Evolutionary conservation across 495 filamentous ascomycete genomes (phyloP), one percentile per base, ranked within the genome.

Genomic region (Lophiotrema nucula): DNA sequence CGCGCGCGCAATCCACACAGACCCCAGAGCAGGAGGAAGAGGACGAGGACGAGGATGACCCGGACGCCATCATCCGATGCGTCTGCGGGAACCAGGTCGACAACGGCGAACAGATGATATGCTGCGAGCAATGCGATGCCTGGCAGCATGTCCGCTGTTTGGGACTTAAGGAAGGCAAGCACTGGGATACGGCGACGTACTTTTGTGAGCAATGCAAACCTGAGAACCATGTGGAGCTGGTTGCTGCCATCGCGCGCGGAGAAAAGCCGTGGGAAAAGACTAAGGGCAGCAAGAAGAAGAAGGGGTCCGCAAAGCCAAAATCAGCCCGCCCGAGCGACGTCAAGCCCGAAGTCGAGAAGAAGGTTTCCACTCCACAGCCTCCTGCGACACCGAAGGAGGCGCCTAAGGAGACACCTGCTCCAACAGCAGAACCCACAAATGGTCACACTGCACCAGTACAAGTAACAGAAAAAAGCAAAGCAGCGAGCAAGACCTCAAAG

Each of bases 131-230:
- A 28, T 98, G 93, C 67, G 82, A 83, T 24, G 90, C 86, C 43
- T 98, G 93, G 93, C 93, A 98, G 71, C 93, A 98, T 69, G 95
- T 95, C 66, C 83, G 91, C 61, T 98, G 93, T 70, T 90, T 98
- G 83, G 90, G 88, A 24, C 78, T 96, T 57, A 83, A 83, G 55
- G 85, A 89, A 60, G 84, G 84, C 54, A 81, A 87, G 15, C 83
- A 89, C 31, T 81, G 88, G 58, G 47, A 89, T 58, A 88, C 88
- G 26, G 82, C 84, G 19, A 73, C 86, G 67, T 98, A 97, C 74
- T 91, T 84, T 69, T 98, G 93, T 69, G 93, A 98, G 70, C 75
- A 85, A 69, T 98, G 93, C 76, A 77, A 79, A 44, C 93, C 92
- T 3, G 84, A 91, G 51, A 81, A 88, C 50, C 93, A 98, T 71